Evolutionary conservation across 2,329 filamentous ascomycete genomes (phyloP), one percentile per base, ranked within the genome.

Genomic region (Neopestalotiopsis clavispora): DNA sequence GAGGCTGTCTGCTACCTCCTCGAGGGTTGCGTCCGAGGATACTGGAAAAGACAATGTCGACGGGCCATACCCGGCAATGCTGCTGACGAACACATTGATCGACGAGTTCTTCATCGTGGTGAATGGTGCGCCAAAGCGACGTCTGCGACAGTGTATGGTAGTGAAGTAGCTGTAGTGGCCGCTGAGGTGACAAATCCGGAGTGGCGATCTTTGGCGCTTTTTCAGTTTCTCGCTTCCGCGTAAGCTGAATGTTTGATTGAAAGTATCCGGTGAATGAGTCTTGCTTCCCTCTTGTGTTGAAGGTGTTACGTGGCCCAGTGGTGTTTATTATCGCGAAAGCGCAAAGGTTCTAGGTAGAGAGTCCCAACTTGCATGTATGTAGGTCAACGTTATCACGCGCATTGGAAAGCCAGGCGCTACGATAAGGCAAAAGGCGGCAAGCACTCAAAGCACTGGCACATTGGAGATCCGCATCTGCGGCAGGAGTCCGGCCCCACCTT

Each of bases 71-170:
- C 95, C 95, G 7, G 91, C 87, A 76, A 98, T 95, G 71, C 92
- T 94, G 74, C 94, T 91, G 70, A 99, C 85, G 69, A 98, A 89
- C 71, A 98, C 86, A 81, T 97, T 97, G 78, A 97, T 83, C 52
- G 84, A 88, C 34, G 6, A 10, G 6, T 38, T 10, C 28, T 56
- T 32, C 65, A 67, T 67, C 0, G 14, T 40, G 49, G 6, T 56
- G 20, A 30, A 2, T 6, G n/a, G 28, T 12, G 57, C 9, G 30
- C 30, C 13, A 23, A 12, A 34, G 17, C 1, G 12, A n/a, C 23
- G 20, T 12, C 17, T 6, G 57, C 30, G 28, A 34, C 12, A 30
- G 13, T 6, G 23, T 5, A 23, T 59, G 57, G 4, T 34, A 12
- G 14, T 17, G 17, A 10, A 12, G 23, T 34, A 7, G 23, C 12